phyloP scores from a whole-genome alignment of 116 monocot species.

The Cymodocea nodosa region DNA sequence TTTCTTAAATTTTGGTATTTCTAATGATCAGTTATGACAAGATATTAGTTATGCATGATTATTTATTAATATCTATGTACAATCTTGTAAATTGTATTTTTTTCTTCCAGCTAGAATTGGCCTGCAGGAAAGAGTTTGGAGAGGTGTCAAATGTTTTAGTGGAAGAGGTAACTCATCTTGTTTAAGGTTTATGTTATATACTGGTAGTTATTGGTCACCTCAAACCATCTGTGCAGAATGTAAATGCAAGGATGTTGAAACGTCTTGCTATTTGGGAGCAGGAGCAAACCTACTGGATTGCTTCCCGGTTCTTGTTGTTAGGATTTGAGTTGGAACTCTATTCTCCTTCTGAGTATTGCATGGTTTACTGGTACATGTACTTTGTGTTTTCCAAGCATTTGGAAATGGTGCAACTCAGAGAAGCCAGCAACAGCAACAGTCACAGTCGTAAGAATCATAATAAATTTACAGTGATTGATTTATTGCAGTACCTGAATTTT shows the following conservation, averaged over 20 bases:
- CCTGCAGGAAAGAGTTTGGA: slow-evolving; percentile 46
- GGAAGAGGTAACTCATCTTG: slow-evolving; percentile 36
- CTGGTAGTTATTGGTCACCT: neutral
- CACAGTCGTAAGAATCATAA: slow-evolving; percentile 33
- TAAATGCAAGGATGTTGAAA: slow-evolving; percentile 43
- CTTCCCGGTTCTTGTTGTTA: slow-evolving; percentile 75
- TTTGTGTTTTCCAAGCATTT: slow-evolving; percentile 56
- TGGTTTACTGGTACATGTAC: slow-evolving; percentile 99
- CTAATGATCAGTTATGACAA: too few relatives aligned
- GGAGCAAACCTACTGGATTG: slow-evolving; percentile 90
- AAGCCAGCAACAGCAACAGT: slow-evolving; percentile 18
- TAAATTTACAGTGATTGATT: neutral
- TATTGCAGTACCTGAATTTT: too few relatives aligned
- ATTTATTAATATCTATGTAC: too few relatives aligned
- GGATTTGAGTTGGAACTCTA: slow-evolving; percentile 94
- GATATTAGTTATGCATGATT: too few relatives aligned
- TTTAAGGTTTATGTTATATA: neutral
- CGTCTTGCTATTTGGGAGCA: slow-evolving; percentile 70
- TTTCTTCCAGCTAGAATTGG: slow-evolving; percentile 69
- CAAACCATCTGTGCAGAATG: slow-evolving; percentile 31
- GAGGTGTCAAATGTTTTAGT: slow-evolving; percentile 21
- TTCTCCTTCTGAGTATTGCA: slow-evolving; percentile 73
- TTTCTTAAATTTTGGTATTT: too few relatives aligned
- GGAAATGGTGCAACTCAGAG: slow-evolving; percentile 59
- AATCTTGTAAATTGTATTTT: neutral